A percentile compares a stretch with the other conserved stretches of the same genome.
Evolutionary conservation across 208 protist genomes (phyloP).

Genomic region (Leishmania mexicana): DNA sequence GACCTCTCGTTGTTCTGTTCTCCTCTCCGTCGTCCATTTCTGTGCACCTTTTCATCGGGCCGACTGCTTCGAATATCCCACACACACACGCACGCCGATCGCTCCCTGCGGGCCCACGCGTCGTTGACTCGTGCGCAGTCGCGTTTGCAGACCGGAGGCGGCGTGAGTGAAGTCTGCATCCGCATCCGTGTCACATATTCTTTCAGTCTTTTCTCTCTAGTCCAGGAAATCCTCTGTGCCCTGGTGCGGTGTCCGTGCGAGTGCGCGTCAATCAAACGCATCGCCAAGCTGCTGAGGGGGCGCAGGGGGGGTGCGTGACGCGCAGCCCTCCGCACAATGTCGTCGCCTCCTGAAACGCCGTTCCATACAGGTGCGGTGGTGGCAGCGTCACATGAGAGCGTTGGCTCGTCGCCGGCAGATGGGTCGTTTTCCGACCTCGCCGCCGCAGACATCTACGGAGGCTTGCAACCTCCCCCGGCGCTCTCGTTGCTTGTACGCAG

Average conservation of each 20-base stretch:
- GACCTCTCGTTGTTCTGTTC: neutral
- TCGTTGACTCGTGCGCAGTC: neutral
- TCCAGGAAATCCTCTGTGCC: neutral
- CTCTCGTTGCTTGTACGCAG: neutral
- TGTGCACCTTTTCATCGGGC: neutral
- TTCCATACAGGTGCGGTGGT: constrained; percentile 9
- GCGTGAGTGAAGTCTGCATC: neutral
- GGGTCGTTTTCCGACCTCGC: neutral
- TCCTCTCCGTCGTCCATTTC: neutral
- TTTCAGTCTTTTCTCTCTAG: neutral
- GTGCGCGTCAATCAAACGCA: neutral
- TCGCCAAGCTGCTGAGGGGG: neutral
- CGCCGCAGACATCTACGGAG: neutral
- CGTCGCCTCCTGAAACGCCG: neutral
- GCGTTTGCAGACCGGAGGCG: neutral
- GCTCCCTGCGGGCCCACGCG: neutral
- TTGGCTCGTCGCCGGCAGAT: neutral
- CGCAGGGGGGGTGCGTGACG: neutral
- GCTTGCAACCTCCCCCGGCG: neutral
- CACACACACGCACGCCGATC: neutral
- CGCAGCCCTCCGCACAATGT: neutral
- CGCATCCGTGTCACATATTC: neutral
- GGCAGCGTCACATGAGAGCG: neutral
- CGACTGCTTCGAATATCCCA: neutral
- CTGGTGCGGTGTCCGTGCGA: too few relatives aligned